phyloP scores from a whole-genome alignment of 305 asterid genomes.

The Solanum hybrid region DNA sequence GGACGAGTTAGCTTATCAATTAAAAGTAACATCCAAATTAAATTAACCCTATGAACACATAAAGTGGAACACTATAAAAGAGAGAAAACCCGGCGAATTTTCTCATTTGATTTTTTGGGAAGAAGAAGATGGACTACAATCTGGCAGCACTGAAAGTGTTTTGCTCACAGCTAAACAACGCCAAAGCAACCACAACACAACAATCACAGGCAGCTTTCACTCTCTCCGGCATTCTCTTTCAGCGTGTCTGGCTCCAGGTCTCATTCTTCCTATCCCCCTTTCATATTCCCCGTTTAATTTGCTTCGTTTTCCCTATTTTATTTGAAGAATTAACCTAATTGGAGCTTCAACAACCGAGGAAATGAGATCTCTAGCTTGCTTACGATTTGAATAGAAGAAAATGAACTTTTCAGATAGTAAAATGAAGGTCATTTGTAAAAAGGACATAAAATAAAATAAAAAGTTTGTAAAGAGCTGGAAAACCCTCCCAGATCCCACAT shows the following conservation, averaged over 20 bases:
- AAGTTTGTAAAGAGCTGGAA: not conserved
- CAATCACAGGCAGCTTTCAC: constrained; percentile 36
- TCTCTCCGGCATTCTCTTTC: constrained; percentile 78
- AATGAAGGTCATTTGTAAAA: not conserved
- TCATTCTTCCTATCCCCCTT: not conserved
- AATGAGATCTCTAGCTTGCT: not conserved
- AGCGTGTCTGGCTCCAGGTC: constrained; percentile 96
- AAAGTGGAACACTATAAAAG: not conserved
- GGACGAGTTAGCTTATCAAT: not conserved
- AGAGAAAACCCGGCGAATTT: not conserved
- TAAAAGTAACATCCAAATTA: not conserved
- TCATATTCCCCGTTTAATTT: not conserved
- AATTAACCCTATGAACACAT: not conserved
- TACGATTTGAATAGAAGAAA: not conserved
- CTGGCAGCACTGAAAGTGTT: constrained; percentile 75
- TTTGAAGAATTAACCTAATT: not conserved
- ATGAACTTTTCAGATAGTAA: not conserved
- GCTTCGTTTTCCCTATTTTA: not conserved
- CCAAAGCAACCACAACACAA: constrained; percentile 24
- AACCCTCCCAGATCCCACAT: not conserved
- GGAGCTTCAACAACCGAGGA: not conserved
- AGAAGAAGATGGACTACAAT: constrained; percentile 52
- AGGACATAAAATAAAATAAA: not conserved
- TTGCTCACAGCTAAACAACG: constrained; percentile 49
- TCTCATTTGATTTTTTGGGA: not conserved